Conservation (phyloP, 2,329 filamentous ascomycete species). For the Colletotrichum melonis region DNA sequence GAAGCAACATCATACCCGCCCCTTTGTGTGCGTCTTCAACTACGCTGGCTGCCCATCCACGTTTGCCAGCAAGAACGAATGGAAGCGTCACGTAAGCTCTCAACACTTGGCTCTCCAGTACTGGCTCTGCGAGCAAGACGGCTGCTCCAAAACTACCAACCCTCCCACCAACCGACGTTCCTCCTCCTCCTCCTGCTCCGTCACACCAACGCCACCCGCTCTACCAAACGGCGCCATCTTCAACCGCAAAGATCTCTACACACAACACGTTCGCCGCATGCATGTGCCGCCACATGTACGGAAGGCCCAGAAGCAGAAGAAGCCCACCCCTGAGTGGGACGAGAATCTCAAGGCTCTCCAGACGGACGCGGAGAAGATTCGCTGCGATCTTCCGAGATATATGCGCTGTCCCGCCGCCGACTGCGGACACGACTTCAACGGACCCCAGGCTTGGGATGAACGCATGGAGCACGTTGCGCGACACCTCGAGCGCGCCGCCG, state of each 20-base stretch:
- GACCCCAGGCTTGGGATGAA: conserved; percentile 77
- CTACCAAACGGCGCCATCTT: conserved; percentile 73
- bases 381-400: conserved; percentile 70
- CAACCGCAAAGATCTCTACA: conserved; percentile 93
- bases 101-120: conserved; percentile 82
- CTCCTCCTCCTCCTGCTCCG: conserved; percentile 10
- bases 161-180: conserved; percentile 36
- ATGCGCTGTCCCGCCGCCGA: conserved; percentile 71
- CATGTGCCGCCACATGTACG: conserved; percentile 67
- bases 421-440: conserved; percentile 71
- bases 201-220: conserved; percentile 28
- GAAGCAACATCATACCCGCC: conserved; percentile 65
- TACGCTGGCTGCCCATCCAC: conserved; percentile 79
- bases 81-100: conserved; percentile 88
- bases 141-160: conserved; percentile 54
- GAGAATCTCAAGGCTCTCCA: conserved; percentile 67
- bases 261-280: conserved; percentile 89
- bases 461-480: conserved; percentile 89
- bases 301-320: conserved; percentile 51
- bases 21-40: conserved; percentile 82
- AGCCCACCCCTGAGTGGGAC: conserved; percentile 56
- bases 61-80: conserved; percentile 90
- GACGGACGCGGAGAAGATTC: conserved; percentile 66
- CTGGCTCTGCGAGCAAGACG: conserved; percentile 80
- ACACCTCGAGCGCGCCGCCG: conserved; percentile 74